These are phyloP conservation scores for Lepidium didymum DNA, from an alignment of 345 rosid species.

Conservation along the genomic window DNA sequence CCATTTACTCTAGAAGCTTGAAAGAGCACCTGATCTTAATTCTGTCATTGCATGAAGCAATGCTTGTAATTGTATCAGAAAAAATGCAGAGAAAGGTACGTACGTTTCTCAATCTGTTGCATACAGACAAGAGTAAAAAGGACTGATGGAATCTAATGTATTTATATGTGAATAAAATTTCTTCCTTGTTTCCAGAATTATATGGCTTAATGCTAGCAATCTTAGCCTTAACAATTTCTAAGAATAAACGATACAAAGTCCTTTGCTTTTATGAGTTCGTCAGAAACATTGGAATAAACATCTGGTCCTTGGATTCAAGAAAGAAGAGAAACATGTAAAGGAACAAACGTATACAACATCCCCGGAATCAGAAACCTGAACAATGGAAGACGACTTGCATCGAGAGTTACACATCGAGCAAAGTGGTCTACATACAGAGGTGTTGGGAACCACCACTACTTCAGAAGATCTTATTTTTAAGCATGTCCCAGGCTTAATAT, in stretches of 20 bases:
- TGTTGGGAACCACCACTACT: background rate
- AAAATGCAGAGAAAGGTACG: background rate
- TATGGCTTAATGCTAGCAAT: no score
- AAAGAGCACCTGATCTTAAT: conserved; percentile 49
- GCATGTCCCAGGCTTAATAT: background rate
- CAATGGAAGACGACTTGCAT: background rate
- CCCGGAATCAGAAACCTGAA: background rate
- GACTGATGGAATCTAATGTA: background rate
- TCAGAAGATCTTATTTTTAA: no score
- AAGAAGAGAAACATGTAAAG: no score
- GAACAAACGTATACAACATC: background rate
- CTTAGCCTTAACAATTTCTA: no score
- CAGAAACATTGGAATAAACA: no score
- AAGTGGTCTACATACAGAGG: background rate
- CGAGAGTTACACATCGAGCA: background rate
- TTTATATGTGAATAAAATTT: no score
- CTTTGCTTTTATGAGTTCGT: no score
- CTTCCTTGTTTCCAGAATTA: no score
- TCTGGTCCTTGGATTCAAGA: no score
- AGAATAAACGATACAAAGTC: no score
- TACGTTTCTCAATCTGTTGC: conserved; percentile 13
- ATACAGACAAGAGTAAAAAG: background rate
- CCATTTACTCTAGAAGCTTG: conserved; percentile 53
- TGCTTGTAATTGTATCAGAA: background rate
- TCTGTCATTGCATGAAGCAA: conserved; percentile 31